These are phyloP conservation scores for Moringa oleifera DNA, from an alignment of 345 rosid species.

Conservation along the genomic window DNA sequence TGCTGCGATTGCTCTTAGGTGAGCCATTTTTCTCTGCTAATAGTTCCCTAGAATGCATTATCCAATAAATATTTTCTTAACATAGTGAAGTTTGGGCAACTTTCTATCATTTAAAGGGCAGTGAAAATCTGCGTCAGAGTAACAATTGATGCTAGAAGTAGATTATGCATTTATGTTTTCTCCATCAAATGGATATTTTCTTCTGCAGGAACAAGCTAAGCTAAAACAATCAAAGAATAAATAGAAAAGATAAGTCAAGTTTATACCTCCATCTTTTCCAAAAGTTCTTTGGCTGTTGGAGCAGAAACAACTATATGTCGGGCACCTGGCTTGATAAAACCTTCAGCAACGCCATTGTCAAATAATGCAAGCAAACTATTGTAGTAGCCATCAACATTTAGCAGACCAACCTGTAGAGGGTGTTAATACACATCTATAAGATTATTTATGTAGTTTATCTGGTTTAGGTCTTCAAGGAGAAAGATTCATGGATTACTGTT, in stretches of 20 bases:
- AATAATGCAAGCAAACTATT: conserved; percentile 70
- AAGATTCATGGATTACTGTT: conserved; percentile 51
- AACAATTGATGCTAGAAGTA: background rate
- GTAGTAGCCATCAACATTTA: conserved; percentile 93
- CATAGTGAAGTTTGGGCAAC: background rate
- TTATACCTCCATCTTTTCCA: conserved; percentile 90
- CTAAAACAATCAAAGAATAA: background rate
- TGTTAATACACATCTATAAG: conserved; percentile 5
- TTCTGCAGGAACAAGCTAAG: background rate
- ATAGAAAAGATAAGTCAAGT: conserved; percentile 1
- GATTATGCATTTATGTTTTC: background rate
- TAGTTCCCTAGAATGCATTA: too few relatives aligned
- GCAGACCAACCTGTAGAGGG: conserved; percentile 68
- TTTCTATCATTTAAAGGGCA: background rate
- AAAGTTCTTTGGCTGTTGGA: conserved; percentile 74
- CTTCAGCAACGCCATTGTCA: conserved; percentile 91
- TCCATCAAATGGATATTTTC: background rate
- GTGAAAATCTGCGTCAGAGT: background rate
- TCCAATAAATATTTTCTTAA: background rate
- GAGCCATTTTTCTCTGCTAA: too few relatives aligned
- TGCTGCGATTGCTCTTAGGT: too few relatives aligned
- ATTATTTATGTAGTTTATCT: background rate
- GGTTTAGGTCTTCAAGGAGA: conserved; percentile 5
- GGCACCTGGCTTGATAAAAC: conserved; percentile 84
- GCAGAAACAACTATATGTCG: conserved; percentile 81